Percentiles rank a stretch among this genome's conserved stretches.
Evolutionary conservation across 306 rosid genomes (phyloP).

Genomic region (Casuarina cunninghamiana): DNA sequence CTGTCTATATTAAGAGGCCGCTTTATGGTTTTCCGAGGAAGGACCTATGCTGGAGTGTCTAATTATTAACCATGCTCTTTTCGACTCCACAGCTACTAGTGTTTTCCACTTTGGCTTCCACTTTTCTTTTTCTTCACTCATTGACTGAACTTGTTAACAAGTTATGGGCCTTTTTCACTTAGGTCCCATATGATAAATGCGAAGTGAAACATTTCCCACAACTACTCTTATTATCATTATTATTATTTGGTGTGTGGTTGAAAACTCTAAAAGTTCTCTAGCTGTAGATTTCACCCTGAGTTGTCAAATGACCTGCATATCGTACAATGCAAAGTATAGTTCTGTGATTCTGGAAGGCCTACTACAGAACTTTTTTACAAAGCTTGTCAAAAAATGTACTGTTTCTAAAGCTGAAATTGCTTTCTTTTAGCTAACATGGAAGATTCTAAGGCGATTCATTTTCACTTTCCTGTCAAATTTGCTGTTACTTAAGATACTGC

Average conservation of each 20-base stretch:
- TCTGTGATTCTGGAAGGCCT: neutral
- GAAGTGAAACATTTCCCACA: neutral
- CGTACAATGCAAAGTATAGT: neutral
- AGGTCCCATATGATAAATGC: neutral
- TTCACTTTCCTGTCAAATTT: no score
- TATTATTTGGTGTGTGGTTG: neutral
- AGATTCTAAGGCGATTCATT: no score
- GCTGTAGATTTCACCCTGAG: neutral
- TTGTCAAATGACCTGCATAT: slow-evolving; percentile 4
- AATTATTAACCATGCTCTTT: neutral
- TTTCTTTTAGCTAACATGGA: no score
- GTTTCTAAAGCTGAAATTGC: neutral
- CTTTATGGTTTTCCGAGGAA: neutral
- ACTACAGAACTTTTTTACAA: neutral
- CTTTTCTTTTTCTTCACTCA: neutral
- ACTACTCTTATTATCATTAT: no score
- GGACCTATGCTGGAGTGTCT: neutral
- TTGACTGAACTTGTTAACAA: neutral
- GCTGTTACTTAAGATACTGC: neutral
- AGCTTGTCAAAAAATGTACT: neutral
- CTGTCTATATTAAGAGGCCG: no score
- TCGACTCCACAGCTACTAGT: neutral
- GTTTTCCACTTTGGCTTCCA: neutral
- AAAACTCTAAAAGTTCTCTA: neutral
- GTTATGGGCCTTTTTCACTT: neutral